phyloP scores from a whole-genome alignment of 2,329 filamentous ascomycete species.

The Stachybotrys chartarum region DNA sequence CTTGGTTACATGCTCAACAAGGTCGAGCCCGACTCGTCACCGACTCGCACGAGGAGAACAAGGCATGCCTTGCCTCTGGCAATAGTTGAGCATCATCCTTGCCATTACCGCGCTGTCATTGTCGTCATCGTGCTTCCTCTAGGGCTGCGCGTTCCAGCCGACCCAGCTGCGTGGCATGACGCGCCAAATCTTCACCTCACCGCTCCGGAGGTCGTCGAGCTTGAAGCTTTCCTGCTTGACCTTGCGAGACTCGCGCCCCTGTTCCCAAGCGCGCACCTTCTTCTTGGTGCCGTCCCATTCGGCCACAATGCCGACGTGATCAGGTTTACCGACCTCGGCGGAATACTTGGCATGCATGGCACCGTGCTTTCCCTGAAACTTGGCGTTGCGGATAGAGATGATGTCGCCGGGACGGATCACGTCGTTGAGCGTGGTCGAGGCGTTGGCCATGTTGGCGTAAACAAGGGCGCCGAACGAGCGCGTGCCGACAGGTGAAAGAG shows the following conservation, averaged over 20 bases:
- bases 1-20: background rate
- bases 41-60: background rate
- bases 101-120: too few relatives aligned
- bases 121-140: constrained; percentile 19
- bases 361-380: constrained; percentile 91
- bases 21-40: background rate
- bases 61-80: background rate
- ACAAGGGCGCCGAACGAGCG: constrained; percentile 87
- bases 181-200: constrained; percentile 95
- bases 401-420: constrained; percentile 93
- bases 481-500: constrained; percentile 76
- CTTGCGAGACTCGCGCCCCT: constrained; percentile 89
- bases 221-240: constrained; percentile 91
- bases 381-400: constrained; percentile 83
- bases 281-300: constrained; percentile 99
- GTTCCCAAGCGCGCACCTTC: constrained; percentile 93
- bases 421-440: constrained; percentile 80
- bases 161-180: constrained; percentile 91
- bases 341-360: constrained; percentile 93
- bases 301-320: constrained; percentile 84
- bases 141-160: constrained; percentile 67
- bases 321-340: constrained; percentile 76
- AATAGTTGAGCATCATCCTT: background rate
- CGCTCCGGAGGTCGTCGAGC: constrained; percentile 82
- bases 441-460: constrained; percentile 92